Evolutionary conservation across 345 rosid species (phyloP), one percentile per base, ranked within the genome.

Genomic region (Clausena lansium): DNA sequence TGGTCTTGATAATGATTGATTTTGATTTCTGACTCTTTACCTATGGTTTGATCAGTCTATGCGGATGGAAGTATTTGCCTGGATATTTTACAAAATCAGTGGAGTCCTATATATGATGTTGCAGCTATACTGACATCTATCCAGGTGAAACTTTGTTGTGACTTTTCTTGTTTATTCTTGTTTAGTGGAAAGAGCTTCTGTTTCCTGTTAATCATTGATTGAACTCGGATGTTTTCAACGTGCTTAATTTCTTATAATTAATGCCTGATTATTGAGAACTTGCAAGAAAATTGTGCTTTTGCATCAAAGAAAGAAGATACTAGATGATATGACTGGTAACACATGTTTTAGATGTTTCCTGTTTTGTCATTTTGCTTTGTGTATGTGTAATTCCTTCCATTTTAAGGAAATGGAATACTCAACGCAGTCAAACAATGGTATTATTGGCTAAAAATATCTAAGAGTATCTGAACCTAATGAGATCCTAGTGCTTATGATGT

Each of bases 41-140:
- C 22, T 27, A 73, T 68, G 72, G 38, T 72, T 24, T 79, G 24
- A 69, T 59, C 84, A 95, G 98, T 95, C 67, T 95, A 93, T 83
- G 98, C 98, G 2, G 98, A 95, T 83, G 98, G 98, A 77, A 95
- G 98, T 69, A 93, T 95, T 60, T 95, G 98, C 81, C 86, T 95
- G 86, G 98, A 95, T 82, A 95, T 95, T 75, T 82, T 95, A 63
- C 98, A 95, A 87, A 93, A 95, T 83, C 98, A 93, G 77, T 95
- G 98, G 98, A 93, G 98, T 87, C 98, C 98, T 9, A 95, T 95
- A 41, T 91, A 93, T 83, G 98, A 95, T 88, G 98, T 93, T 28
- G 98, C 98, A 52, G 98, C 98, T 66, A 93, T 95, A 80, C 95
- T 93, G 54, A 91, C 98, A 20, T 95, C 98, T 30, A 91, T 95